These are phyloP conservation scores for Maudiozyma turicensis DNA, from an alignment of 805 yeast species.

Conservation along the genomic window DNA sequence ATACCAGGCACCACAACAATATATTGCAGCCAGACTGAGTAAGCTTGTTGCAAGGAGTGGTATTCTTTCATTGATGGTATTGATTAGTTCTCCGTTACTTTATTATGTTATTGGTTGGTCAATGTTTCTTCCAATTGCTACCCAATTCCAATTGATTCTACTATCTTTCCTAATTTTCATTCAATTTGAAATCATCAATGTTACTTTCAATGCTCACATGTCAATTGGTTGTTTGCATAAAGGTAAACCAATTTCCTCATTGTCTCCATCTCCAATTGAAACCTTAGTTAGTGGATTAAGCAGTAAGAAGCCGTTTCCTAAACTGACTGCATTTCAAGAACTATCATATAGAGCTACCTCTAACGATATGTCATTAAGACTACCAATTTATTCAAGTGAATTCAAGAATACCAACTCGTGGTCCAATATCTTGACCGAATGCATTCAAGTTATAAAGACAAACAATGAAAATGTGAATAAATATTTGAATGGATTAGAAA, in stretches of 20 bases:
- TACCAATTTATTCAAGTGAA: conserved; percentile 43
- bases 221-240: conserved; percentile 66
- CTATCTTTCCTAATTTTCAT: conserved; percentile 30
- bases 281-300: conserved; percentile 57
- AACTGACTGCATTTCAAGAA: conserved; percentile 68
- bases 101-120: conserved; percentile 34
- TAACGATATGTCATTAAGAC: conserved; percentile 38
- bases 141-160: conserved; percentile 26
- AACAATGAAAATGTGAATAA: conserved; percentile 32
- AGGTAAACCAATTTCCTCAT: conserved; percentile 45
- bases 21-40: conserved; percentile 21
- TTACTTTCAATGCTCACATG: conserved; percentile 53
- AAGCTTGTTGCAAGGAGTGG: conserved; percentile 30
- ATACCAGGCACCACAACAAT: conserved; percentile 31
- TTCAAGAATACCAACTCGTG: conserved; percentile 41
- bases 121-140: conserved; percentile 23
- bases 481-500: conserved; percentile 16
- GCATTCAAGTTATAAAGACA: conserved; percentile 44
- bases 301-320: conserved; percentile 40
- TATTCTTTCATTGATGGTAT: conserved; percentile 9
- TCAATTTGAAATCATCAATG: conserved; percentile 48
- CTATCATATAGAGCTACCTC: conserved; percentile 53
- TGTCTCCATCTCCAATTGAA: conserved; percentile 49
- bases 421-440: conserved; percentile 52
- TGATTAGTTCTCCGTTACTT: conserved; percentile 18